These are phyloP conservation scores for Clathrospora elynae DNA, from an alignment of 2,329 filamentous ascomycete species.

Conservation along the genomic window DNA sequence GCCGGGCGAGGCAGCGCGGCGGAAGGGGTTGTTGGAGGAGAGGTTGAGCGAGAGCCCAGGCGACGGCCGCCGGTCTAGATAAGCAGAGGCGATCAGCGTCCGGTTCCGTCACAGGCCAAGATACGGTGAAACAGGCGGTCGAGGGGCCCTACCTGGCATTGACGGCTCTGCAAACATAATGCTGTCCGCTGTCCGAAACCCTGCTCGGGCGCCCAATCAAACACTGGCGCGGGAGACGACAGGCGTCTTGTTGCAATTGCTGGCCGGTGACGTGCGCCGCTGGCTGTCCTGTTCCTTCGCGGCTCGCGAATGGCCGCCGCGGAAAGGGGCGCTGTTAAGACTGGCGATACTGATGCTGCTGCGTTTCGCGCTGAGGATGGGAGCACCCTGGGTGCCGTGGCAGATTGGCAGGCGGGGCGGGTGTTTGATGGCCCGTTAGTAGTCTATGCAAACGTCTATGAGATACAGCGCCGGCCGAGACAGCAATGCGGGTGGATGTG, in stretches of 20 bases:
- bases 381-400: slow-evolving; percentile 17
- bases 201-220: slow-evolving; percentile 43
- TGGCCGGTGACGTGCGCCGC: slow-evolving; percentile 33
- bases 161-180: slow-evolving; percentile 51
- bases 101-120: slow-evolving; percentile 39
- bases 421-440: slow-evolving; percentile 16
- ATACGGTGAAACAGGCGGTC: slow-evolving; percentile 44
- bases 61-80: slow-evolving; percentile 55
- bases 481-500: slow-evolving; percentile 7
- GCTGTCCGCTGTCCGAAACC: slow-evolving; percentile 39
- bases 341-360: slow-evolving; percentile 39
- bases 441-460: slow-evolving; percentile 22
- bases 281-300: slow-evolving; percentile 23
- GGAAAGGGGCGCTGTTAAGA: slow-evolving; percentile 34
- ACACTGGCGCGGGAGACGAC: slow-evolving; percentile 29
- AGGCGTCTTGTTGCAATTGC: slow-evolving; percentile 21
- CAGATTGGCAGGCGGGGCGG: slow-evolving; percentile 26
- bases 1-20: slow-evolving; percentile 66
- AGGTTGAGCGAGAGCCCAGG: slow-evolving; percentile 68
- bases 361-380: slow-evolving; percentile 32
- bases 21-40: slow-evolving; percentile 77
- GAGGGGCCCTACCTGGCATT: slow-evolving; percentile 48
- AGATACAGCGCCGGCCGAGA: slow-evolving; percentile 8
- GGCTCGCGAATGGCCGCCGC: slow-evolving; percentile 12
- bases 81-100: slow-evolving; percentile 38